Evolutionary conservation across 768 basidiomycete genomes (phyloP), one percentile per base, ranked within the genome.

Genomic region (Polyporus arcularius): DNA sequence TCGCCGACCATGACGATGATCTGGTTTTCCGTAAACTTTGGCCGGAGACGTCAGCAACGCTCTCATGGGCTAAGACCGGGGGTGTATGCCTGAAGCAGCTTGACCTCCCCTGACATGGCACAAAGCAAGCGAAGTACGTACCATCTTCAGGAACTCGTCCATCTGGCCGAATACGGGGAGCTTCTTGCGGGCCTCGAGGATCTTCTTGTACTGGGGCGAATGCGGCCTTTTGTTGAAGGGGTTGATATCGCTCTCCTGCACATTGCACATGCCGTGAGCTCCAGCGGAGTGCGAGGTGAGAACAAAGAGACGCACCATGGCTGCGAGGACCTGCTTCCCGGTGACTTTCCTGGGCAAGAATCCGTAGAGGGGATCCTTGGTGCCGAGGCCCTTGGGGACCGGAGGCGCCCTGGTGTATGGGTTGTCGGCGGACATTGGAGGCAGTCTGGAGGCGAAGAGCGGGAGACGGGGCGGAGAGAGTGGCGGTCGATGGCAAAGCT

Each of bases 1-100:
- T 97, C 96, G 67, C 96, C 92, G 60, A 93, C 90, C 85, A 94
- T 89, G 61, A 94, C 85, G 42, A 90, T 88, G 64, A 97, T 89
- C 78, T 96, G 94, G 72, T 93, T 84, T 67, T 84, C 76, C 57
- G 69, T 83, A 75, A 90, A 92, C 87, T 89, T 74, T 65, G 55
- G 58, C 57, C 60, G 53, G 53, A 14, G 62, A 62, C 40, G 70
- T 74, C 65, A 74, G 72, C 67, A 49, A 66, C 55, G 60, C 47
- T 64, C 58, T 55, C 61, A 14, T 61, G 46, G n/a, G 28, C 31
- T 53, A 49, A 61, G 64, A 64, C 63, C 55, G 66, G 50, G 55
- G 60, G 8, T 26, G 12, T 32, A 61, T 62, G 62, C 62, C 61
- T 64, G 66, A 57, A 68, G 66, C 65, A 70, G 60, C 65, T 68